A percentile compares a stretch with the other conserved stretches of the same genome.
Conservation (phyloP, 768 basidiomycete species). For the Mycena rebaudengoi region DNA sequence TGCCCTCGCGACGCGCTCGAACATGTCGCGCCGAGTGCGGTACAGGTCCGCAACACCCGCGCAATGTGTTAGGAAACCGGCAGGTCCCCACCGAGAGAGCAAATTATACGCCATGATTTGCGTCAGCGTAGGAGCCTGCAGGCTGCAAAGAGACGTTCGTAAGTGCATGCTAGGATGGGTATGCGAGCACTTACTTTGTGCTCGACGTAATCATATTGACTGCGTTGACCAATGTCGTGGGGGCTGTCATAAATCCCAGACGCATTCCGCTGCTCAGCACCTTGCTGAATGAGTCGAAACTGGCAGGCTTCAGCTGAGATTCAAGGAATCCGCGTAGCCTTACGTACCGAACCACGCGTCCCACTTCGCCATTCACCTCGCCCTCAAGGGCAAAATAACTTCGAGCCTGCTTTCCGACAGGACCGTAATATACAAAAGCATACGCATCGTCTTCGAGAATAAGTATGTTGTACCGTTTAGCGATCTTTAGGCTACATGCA, state of each 20-base stretch:
- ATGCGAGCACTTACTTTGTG: constrained; percentile 52
- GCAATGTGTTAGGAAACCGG: constrained; percentile 68
- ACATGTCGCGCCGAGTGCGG: constrained; percentile 62
- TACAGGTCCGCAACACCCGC: constrained; percentile 64
- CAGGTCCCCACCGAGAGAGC: constrained; percentile 64
- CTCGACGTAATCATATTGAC: constrained; percentile 61
- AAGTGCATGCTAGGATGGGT: background rate
- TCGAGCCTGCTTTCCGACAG: constrained; percentile 31
- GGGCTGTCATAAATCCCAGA: constrained; percentile 71
- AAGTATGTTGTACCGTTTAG: constrained; percentile 64
- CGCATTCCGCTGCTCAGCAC: constrained; percentile 66
- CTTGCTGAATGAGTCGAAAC: constrained; percentile 80
- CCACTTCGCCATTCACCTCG: constrained; percentile 51
- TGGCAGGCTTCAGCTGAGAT: constrained; percentile 16
- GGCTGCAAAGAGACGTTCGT: constrained; percentile 46
- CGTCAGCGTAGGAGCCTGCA: constrained; percentile 56
- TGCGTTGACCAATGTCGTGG: constrained; percentile 56
- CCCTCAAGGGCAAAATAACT: constrained; percentile 43
- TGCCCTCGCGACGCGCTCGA: constrained; percentile 65
- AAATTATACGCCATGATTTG: constrained; percentile 59
- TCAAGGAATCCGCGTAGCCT: background rate
- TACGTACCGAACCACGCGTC: constrained; percentile 56
- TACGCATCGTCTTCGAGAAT: constrained; percentile 51
- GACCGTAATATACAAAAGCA: constrained; percentile 28
- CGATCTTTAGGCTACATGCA: constrained; percentile 62